Percentiles rank a stretch among this genome's conserved stretches.
Conservation (phyloP, 441 rosid genomes). For the Arabidopsis lyrata region DNA sequence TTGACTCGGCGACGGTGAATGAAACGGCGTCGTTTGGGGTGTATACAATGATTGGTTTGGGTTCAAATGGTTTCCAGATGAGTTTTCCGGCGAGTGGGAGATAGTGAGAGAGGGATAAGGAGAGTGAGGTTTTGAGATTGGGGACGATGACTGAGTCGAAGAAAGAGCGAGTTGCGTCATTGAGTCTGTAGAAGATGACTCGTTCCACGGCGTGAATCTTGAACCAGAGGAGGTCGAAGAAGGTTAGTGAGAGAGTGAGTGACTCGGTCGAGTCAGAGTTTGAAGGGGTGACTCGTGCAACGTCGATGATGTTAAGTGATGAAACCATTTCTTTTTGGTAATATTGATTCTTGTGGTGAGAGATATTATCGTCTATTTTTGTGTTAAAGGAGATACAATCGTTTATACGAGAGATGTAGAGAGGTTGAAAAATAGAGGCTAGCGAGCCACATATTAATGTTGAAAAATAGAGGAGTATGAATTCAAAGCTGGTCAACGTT, state of each 20-base stretch:
- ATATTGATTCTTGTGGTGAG: too few relatives aligned
- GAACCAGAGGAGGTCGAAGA: constrained; percentile 41
- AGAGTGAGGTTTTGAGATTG: constrained; percentile 47
- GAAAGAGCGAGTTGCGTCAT: constrained; percentile 12
- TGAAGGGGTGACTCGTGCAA: constrained; percentile 32
- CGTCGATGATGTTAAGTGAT: constrained; percentile 28
- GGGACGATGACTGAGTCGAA: constrained; percentile 50
- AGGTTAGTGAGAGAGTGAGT: constrained; percentile 46
- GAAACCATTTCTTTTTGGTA: constrained; percentile 20
- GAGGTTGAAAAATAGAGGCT: too few relatives aligned
- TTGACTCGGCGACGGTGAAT: constrained; percentile 41
- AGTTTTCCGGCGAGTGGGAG: constrained; percentile 49
- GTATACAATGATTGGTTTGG: constrained; percentile 41
- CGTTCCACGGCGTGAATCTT: constrained; percentile 39
- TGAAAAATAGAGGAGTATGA: too few relatives aligned
- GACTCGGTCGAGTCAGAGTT: constrained; percentile 28
- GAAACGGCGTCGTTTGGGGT: constrained; percentile 41
- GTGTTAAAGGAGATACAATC: too few relatives aligned
- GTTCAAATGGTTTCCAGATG: constrained; percentile 27
- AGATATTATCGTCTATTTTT: too few relatives aligned
- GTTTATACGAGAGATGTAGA: too few relatives aligned
- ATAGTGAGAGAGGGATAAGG: constrained; percentile 47
- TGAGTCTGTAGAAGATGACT: constrained; percentile 47
- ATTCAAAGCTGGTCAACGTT: too few relatives aligned
- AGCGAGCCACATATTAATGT: too few relatives aligned